Evolutionary conservation across 352 stramenopile genomes (phyloP).

Genomic region (Globisporangium emineosum): DNA sequence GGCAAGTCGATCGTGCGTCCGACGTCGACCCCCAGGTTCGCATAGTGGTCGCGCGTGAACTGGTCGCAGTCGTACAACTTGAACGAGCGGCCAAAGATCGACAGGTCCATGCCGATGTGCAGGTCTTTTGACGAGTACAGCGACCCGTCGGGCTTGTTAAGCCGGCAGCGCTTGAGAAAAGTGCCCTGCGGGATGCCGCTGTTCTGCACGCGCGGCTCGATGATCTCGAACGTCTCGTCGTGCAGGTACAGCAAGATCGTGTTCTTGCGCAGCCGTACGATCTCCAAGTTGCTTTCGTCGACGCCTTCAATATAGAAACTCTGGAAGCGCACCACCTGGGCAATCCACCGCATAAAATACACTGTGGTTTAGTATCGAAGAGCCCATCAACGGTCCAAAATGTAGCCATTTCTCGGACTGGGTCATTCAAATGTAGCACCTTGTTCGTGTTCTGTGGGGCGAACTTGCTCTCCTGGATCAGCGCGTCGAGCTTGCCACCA

Average conservation of each 20-base stretch:
- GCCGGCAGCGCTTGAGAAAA: constrained; percentile 78
- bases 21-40: constrained; percentile 37
- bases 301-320: constrained; percentile 83
- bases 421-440: constrained; percentile 15
- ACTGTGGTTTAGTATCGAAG: not conserved
- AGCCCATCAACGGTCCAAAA: not conserved
- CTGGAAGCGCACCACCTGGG: constrained; percentile 78
- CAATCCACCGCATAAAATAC: not conserved
- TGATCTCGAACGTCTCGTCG: constrained; percentile 89
- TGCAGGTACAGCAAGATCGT: constrained; percentile 80
- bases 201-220: constrained; percentile 77
- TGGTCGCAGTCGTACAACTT: constrained; percentile 75
- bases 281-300: constrained; percentile 78
- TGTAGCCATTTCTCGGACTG: not conserved
- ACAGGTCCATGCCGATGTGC: constrained; percentile 62
- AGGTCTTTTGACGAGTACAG: constrained; percentile 56
- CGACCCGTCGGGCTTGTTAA: constrained; percentile 52
- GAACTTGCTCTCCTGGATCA: constrained; percentile 69
- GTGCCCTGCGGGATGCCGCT: constrained; percentile 85
- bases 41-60: constrained; percentile 73
- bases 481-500: constrained; percentile 37
- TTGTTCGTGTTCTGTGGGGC: constrained; percentile 76
- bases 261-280: constrained; percentile 70
- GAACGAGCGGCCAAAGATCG: constrained; percentile 73
- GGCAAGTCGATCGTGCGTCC: constrained; percentile 54